Evolutionary conservation across 306 rosid species (phyloP).

Genomic region (Ammopiptanthus mongolicus): DNA sequence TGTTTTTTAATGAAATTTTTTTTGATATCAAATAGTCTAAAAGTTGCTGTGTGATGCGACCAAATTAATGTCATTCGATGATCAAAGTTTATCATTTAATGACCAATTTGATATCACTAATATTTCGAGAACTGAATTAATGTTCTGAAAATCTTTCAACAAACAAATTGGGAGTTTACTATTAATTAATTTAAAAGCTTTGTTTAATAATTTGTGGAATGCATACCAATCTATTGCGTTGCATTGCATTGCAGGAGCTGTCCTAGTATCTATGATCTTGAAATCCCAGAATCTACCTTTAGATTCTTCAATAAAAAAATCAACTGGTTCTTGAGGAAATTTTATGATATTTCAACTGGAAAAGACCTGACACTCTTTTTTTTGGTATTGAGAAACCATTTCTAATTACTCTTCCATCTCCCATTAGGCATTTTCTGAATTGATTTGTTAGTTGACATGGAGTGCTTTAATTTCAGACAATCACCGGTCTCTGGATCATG

Average conservation of each 20-base stretch:
- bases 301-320: constrained; percentile 19
- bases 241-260: constrained; percentile 29
- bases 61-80: neutral
- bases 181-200: neutral
- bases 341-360: constrained; percentile 50
- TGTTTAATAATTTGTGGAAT: neutral
- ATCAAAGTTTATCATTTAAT: neutral
- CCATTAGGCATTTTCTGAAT: neutral
- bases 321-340: constrained; percentile 32
- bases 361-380: constrained; percentile 44
- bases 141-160: no score
- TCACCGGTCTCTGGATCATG: constrained; percentile 41
- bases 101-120: neutral
- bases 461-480: constrained; percentile 41
- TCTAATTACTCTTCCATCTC: neutral
- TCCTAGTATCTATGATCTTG: constrained; percentile 33
- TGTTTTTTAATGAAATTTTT: neutral
- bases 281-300: constrained; percentile 38
- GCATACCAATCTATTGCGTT: neutral
- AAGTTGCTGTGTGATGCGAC: neutral
- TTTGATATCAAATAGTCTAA: no score
- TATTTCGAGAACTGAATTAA: neutral
- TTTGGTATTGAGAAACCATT: constrained; percentile 34
- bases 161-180: no score
- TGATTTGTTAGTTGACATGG: constrained; percentile 7